Evolutionary conservation across 2,329 filamentous ascomycete species (phyloP), one percentile per base, ranked within the genome.

Genomic region (Fusarium brevicatenulatum): DNA sequence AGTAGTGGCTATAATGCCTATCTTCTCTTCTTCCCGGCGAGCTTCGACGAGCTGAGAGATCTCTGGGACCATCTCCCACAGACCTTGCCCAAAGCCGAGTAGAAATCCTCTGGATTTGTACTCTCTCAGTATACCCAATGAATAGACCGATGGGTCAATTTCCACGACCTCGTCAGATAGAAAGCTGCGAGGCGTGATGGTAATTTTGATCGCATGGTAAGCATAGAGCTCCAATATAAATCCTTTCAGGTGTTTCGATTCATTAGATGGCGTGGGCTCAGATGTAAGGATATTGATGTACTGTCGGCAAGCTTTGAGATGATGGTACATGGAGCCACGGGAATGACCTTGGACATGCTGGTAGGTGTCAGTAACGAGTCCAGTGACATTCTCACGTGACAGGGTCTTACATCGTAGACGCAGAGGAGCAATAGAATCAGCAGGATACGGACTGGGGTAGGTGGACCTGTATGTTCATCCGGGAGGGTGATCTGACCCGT

Each of bases 151-250:
- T 2, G 52, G 28, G 1, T 67, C 62, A 1, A 66, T 59, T 4
- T 67, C 52, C 10, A 67, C 52, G 0, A 30, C n/a, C 4, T 67
- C 37, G 2, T 60, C 25, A 11, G 32, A 49, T 23, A 52, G 5
- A 6, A 66, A 39, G 7, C 65, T 47, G 2, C 52, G 62, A 1
- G 64, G 64, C 4, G 64, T 59, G 16, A 67, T 65, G 2, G 64
- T 39, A 1, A 67, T 18, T 0, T 47, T 67, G 23, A 67, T 36
- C 0, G 62, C 39, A 37, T 67, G 52, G 13, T 60, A 67, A 3
- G 64, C 36, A 23, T 67, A 67, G 11, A 67, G 55, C 18, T 67
- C 62, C 9, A 67, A 21, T 2, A 66, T 34, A 2, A 67, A 67
- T 0, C 64, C 64, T n/a, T 43, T 42, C 2, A 67, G 7, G 2